A percentile compares a stretch with the other conserved stretches of the same genome.
These are phyloP conservation scores for Posidonia australis DNA, from an alignment of 106 monocot genomes.

Conservation along the genomic window DNA sequence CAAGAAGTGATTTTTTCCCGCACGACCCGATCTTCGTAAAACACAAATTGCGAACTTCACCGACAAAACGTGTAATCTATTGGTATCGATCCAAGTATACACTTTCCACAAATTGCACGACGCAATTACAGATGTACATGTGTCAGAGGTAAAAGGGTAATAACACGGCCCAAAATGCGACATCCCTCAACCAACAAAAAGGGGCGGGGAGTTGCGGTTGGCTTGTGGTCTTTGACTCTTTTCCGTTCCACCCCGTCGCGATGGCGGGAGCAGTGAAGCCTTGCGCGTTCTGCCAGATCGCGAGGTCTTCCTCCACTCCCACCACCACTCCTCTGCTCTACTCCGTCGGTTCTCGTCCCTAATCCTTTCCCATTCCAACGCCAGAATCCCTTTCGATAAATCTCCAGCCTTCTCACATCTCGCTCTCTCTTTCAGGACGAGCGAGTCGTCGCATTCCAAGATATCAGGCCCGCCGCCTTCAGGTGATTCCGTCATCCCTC, in stretches of 20 bases:
- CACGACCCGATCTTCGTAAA: no score
- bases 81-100: no score
- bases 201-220: no score
- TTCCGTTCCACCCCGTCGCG: not conserved
- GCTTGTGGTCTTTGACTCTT: no score
- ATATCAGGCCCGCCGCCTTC: conserved; percentile 70
- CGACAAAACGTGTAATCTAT: no score
- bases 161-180: no score
- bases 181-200: no score
- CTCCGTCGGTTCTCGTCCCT: conserved; percentile 23
- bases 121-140: no score
- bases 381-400: not conserved
- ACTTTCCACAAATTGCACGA: no score
- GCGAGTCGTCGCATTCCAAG: conserved; percentile 59
- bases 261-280: not conserved
- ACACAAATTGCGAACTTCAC: no score
- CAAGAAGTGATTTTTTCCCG: no score
- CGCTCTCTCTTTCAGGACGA: conserved; percentile 35
- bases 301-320: conserved; percentile 26
- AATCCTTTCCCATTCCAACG: not conserved
- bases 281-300: conserved; percentile 54
- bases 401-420: not conserved
- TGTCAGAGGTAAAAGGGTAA: no score
- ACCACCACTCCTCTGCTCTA: conserved; percentile 37
- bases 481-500: conserved; percentile 25